Evolutionary conservation across 2,329 filamentous ascomycete genomes (phyloP).

Genomic region (Niveomyces coronatus): DNA sequence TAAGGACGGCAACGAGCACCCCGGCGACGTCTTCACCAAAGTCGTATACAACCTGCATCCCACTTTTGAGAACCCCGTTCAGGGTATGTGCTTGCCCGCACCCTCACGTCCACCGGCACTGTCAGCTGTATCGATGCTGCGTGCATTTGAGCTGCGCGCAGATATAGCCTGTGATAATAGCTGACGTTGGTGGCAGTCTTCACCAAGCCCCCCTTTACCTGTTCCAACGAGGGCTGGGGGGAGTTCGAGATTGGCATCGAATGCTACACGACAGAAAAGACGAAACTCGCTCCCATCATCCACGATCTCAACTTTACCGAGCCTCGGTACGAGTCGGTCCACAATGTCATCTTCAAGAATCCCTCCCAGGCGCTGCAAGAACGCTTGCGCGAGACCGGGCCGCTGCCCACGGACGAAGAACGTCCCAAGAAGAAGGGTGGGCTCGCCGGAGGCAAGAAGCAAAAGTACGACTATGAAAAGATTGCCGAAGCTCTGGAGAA

Average conservation of each 20-base stretch:
- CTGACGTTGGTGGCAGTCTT: slow-evolving; percentile 45
- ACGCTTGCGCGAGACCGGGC: slow-evolving; percentile 70
- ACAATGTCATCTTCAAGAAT: slow-evolving; percentile 81
- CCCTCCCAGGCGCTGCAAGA: slow-evolving; percentile 78
- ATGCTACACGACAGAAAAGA: slow-evolving; percentile 75
- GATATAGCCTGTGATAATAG: not conserved
- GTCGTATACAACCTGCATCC: slow-evolving; percentile 89
- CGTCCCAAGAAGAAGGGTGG: slow-evolving; percentile 50
- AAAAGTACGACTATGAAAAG: slow-evolving; percentile 81
- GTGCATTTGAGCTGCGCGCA: not conserved
- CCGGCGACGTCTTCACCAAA: slow-evolving; percentile 82
- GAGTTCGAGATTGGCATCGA: slow-evolving; percentile 94
- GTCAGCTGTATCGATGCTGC: not conserved
- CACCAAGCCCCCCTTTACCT: slow-evolving; percentile 76
- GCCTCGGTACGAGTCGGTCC: slow-evolving; percentile 71
- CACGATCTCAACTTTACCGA: slow-evolving; percentile 91
- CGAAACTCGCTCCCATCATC: slow-evolving; percentile 59
- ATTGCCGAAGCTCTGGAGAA: slow-evolving; percentile 84
- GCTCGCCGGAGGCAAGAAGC: slow-evolving; percentile 54
- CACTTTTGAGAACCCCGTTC: slow-evolving; percentile 76
- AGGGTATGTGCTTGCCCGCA: slow-evolving; percentile 52
- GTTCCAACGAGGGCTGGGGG: slow-evolving; percentile 93
- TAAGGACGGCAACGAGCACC: slow-evolving; percentile 72
- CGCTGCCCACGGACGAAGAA: slow-evolving; percentile 67
- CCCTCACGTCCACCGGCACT: too few relatives aligned